Conservation (phyloP, 169 alveolate species). For the Plasmodium blacklocki region DNA sequence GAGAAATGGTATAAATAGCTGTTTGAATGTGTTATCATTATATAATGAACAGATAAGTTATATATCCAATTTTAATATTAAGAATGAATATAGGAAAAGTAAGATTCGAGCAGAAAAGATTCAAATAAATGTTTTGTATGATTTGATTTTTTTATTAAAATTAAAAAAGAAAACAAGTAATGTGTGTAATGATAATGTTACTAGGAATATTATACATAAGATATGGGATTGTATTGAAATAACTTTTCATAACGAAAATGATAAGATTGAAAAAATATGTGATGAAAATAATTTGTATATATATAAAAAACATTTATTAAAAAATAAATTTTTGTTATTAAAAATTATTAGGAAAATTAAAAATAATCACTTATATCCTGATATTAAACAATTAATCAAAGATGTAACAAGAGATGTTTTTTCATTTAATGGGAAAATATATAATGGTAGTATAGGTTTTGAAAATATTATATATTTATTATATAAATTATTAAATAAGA, state of each 20-base stretch:
- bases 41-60: constrained; percentile 18
- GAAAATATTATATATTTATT: constrained; percentile 16
- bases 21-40: not conserved
- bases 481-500: constrained; percentile 38
- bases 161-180: constrained; percentile 6
- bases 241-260: constrained; percentile 51
- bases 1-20: not conserved
- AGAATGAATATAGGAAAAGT: constrained; percentile 37
- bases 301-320: constrained; percentile 53
- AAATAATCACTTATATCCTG: constrained; percentile 42
- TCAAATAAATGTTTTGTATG: constrained; percentile 24
- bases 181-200: not conserved
- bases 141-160: constrained; percentile 52
- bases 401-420: constrained; percentile 68
- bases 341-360: constrained; percentile 51
- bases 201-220: constrained; percentile 2
- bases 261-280: constrained; percentile 17
- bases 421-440: constrained; percentile 51
- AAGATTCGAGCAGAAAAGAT: constrained; percentile 45
- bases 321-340: constrained; percentile 64
- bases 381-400: constrained; percentile 59
- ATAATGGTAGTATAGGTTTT: constrained; percentile 66
- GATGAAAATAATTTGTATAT: constrained; percentile 28
- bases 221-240: constrained; percentile 29
- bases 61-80: constrained; percentile 58